These are phyloP conservation scores for Hevea brasiliensis DNA, from an alignment of 345 rosid species.

Conservation along the genomic window DNA sequence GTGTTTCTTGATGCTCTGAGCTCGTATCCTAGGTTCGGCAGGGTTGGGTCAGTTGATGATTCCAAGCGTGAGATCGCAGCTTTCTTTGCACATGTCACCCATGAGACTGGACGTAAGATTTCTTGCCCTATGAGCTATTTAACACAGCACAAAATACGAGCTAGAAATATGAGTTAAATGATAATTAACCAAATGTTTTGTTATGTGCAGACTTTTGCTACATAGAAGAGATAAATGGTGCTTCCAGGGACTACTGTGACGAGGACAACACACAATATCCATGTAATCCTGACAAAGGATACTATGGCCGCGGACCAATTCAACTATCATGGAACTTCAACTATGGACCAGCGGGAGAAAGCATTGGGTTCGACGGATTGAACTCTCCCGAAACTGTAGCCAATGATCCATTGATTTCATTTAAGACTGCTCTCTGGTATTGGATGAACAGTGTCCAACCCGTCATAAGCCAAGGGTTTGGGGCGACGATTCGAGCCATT, in stretches of 20 bases:
- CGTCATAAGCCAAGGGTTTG: conserved; percentile 43
- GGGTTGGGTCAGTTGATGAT: conserved; percentile 46
- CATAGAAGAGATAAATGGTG: conserved; percentile 57
- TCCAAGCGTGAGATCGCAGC: conserved; percentile 75
- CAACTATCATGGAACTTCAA: conserved; percentile 57
- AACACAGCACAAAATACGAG: no score
- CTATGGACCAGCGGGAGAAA: conserved; percentile 46
- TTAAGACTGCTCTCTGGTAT: conserved; percentile 48
- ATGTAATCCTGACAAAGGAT: conserved; percentile 48
- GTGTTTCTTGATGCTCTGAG: conserved; percentile 55
- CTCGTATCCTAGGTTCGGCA: conserved; percentile 54
- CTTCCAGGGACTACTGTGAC: conserved; percentile 52
- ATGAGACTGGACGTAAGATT: conserved; percentile 77
- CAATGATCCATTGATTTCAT: conserved; percentile 36
- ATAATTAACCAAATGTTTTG: background rate
- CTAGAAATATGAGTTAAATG: no score
- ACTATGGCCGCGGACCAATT: conserved; percentile 50
- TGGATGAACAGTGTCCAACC: conserved; percentile 46
- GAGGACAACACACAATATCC: conserved; percentile 43
- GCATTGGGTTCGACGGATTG: conserved; percentile 40
- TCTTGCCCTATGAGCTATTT: no score
- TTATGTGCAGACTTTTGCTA: conserved; percentile 55
- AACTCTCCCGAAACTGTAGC: conserved; percentile 47
- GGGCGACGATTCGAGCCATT: conserved; percentile 51
- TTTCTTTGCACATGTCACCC: conserved; percentile 79